These are phyloP conservation scores for Trametes sp. DNA, from an alignment of 1,284 basidiomycete genomes.

Conservation along the genomic window DNA sequence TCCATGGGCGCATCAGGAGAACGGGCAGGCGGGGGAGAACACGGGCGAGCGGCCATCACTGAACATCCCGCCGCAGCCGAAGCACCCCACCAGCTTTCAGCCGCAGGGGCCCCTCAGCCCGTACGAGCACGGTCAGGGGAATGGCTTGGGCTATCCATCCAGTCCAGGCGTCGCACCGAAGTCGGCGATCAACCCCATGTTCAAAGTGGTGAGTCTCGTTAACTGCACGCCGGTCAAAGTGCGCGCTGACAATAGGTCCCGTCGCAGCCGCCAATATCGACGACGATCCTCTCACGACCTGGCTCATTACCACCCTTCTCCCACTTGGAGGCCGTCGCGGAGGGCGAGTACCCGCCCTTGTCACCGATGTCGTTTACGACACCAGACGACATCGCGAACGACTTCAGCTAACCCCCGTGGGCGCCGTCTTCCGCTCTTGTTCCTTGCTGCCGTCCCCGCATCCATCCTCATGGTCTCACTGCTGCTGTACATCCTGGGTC, in stretches of 20 bases:
- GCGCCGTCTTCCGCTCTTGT: constrained; percentile 10
- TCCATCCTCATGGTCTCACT: constrained; percentile 14
- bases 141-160: constrained; percentile 46
- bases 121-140: constrained; percentile 36
- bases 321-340: constrained; percentile 82
- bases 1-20: constrained; percentile 42
- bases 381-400: constrained; percentile 50
- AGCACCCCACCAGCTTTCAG: constrained; percentile 48
- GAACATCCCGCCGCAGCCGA: constrained; percentile 59
- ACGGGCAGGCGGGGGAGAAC: constrained; percentile 37
- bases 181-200: constrained; percentile 86
- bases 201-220: constrained; percentile 81
- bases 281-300: constrained; percentile 36
- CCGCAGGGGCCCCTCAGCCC: constrained; percentile 41
- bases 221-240: constrained; percentile 17
- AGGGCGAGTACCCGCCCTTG: constrained; percentile 69
- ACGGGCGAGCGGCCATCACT: constrained; percentile 40
- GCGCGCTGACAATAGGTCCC: constrained; percentile 4
- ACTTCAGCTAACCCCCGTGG: constrained; percentile 41
- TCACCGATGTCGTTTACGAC: constrained; percentile 77
- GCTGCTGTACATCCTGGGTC: constrained; percentile 29
- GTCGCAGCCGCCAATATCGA: constrained; percentile 60
- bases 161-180: constrained; percentile 65
- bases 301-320: constrained; percentile 76
- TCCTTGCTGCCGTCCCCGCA: constrained; percentile 9